Evolutionary conservation across 495 filamentous ascomycete genomes (phyloP).

Genomic region (Penicillium silybi): DNA sequence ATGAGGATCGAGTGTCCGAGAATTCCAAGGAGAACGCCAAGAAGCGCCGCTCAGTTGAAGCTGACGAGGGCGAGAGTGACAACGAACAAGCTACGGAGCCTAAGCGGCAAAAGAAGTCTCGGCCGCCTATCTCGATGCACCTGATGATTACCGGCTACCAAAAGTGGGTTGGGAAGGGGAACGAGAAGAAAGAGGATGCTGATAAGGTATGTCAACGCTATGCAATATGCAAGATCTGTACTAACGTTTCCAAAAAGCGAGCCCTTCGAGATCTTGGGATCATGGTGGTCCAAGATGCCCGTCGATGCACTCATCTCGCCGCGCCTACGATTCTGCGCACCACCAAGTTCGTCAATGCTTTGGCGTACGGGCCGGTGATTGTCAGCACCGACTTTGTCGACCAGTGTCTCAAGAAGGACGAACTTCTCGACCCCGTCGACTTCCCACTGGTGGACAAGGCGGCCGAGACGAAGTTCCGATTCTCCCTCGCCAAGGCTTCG

Average conservation of each 20-base stretch:
- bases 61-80: slow-evolving; percentile 48
- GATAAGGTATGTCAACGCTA: slow-evolving; percentile 62
- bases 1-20: slow-evolving; percentile 40
- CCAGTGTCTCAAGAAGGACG: slow-evolving; percentile 58
- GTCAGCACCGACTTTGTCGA: slow-evolving; percentile 77
- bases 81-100: slow-evolving; percentile 47
- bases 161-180: slow-evolving; percentile 63
- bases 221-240: not conserved
- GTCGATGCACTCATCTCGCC: slow-evolving; percentile 78
- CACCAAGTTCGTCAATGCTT: slow-evolving; percentile 82
- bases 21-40: slow-evolving; percentile 34
- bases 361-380: slow-evolving; percentile 73
- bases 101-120: slow-evolving; percentile 61
- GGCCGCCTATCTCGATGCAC: slow-evolving; percentile 60
- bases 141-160: slow-evolving; percentile 76
- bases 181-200: slow-evolving; percentile 65
- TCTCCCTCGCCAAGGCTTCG: slow-evolving; percentile 63
- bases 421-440: slow-evolving; percentile 55
- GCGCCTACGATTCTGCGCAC: slow-evolving; percentile 84
- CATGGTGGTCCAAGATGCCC: slow-evolving; percentile 66
- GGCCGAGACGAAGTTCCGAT: slow-evolving; percentile 63
- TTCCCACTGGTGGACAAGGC: slow-evolving; percentile 66
- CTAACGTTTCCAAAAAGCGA: slow-evolving; percentile 50
- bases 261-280: slow-evolving; percentile 83
- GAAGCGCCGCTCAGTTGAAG: slow-evolving; percentile 39